These are phyloP conservation scores for Linaria vulgaris DNA, from an alignment of 257 asterid genomes.

Conservation along the genomic window DNA sequence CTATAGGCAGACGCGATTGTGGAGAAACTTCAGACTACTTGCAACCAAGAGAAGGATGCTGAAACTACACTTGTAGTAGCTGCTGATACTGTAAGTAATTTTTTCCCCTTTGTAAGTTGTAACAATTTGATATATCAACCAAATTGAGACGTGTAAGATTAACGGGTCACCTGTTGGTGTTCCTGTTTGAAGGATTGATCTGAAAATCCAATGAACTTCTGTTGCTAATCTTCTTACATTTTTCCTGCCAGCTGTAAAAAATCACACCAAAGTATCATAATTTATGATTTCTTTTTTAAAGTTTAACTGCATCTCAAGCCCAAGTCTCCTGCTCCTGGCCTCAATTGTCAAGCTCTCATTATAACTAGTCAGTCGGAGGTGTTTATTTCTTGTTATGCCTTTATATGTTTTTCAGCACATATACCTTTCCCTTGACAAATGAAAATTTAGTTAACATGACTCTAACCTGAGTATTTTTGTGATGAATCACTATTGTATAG, in stretches of 20 bases:
- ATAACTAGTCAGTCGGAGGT: not conserved
- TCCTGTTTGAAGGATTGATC: too few species aligned
- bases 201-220: too few species aligned
- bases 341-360: not conserved
- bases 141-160: conserved; percentile 4
- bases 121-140: not conserved
- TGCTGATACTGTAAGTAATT: conserved; percentile 84
- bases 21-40: conserved; percentile 43
- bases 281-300: not conserved
- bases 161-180: not conserved
- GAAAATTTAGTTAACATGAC: not conserved
- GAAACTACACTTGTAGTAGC: conserved; percentile 59
- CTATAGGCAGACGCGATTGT: conserved; percentile 83
- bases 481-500: not conserved
- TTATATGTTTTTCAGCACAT: not conserved
- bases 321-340: conserved; percentile 3
- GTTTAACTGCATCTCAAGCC: not conserved
- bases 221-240: too few species aligned
- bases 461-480: not conserved
- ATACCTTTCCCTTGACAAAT: not conserved
- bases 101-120: conserved; percentile 19
- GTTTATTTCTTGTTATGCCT: not conserved
- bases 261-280: not conserved
- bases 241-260: too few species aligned
- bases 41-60: conserved; percentile 49